Base-by-base conservation (phyloP, 129 eudicot species). In the Tagetes erecta region DNA sequence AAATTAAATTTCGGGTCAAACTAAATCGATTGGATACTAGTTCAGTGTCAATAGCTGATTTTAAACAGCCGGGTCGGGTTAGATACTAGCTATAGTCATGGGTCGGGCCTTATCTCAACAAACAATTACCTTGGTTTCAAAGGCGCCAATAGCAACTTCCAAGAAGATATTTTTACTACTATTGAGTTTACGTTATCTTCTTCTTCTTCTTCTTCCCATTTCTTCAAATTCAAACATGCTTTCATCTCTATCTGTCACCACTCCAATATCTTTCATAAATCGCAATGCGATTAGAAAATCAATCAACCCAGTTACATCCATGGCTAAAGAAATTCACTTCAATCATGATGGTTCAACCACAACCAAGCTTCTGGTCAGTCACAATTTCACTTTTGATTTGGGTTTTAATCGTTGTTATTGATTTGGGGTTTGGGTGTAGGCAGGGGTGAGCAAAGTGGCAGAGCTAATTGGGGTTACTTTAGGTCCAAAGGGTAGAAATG, bases 401-500 rank as follows among this genome's bases (percentile, higher is more conserved):
- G 5, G 8, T 59, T 30, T 5, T 5, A 8, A 37, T 3, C 34
- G 0, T 33, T 33, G 2, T 13, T 36, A 6, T 68, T 68, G 9
- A 13, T 46, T 30, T 49, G 34, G 4, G 62, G 3, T 70, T 72
- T 67, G 69, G 62, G 57, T 80, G 39, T 74, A 92, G 98, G 92
- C 88, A 73, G 96, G 98, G 73, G 98, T 87, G 80, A 80, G 82
- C 31, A 83, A 82, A 80, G 95, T 89, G 74, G 98, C 96, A 40
- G 90, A 92, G 74, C 76, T 92, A 47, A 82, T 92, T 77, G 98
- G 98, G 12, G 96, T 94, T 36, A 94, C 99, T 30, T 58, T 94
- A 77, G 99, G 99, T 64, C 98, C 98, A 13, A 90, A 87, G 72
- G 98, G 98, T 45, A 89, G 97, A 60, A 94, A 94, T 82, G 99